These are phyloP conservation scores for Ustulina deusta DNA, from an alignment of 2,329 filamentous ascomycete genomes.

Conservation along the genomic window DNA sequence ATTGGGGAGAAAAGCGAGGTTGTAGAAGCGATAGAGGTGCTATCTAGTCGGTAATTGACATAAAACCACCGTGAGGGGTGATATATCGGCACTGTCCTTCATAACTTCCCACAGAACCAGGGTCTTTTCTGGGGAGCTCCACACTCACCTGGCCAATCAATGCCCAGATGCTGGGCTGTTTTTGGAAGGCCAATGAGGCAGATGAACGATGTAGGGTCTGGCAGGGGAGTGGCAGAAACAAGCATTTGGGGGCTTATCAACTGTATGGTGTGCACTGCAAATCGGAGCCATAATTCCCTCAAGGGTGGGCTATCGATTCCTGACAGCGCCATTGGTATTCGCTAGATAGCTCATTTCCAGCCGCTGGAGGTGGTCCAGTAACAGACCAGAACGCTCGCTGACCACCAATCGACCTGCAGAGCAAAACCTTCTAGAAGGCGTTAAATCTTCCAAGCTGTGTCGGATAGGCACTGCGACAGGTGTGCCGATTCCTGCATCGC, in stretches of 20 bases:
- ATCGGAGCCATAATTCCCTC: conserved; percentile 35
- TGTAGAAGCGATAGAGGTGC: no score
- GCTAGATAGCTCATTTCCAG: no score
- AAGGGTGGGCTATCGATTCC: conserved; percentile 2
- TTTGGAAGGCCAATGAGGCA: conserved; percentile 29
- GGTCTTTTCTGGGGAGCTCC: conserved; percentile 21
- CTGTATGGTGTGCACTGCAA: conserved; percentile 14
- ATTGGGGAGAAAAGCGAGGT: no score
- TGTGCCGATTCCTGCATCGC: conserved; percentile 24
- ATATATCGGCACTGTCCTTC: no score
- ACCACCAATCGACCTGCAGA: conserved; percentile 3
- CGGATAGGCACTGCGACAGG: not conserved
- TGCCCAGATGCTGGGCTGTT: conserved; percentile 9
- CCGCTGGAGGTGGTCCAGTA: conserved; percentile 19
- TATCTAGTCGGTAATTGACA: no score
- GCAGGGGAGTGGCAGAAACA: conserved; percentile 25
- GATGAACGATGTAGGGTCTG: not conserved
- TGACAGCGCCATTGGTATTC: no score
- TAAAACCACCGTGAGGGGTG: no score
- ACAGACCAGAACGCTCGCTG: conserved; percentile 3
- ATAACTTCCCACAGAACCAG: no score
- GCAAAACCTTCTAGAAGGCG: conserved; percentile 35
- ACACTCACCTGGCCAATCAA: conserved; percentile 20
- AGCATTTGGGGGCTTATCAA: conserved; percentile 32
- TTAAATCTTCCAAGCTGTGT: conserved; percentile 15